Conservation (phyloP, 495 filamentous ascomycete species). For the Staphylotrichum tortipilum region DNA sequence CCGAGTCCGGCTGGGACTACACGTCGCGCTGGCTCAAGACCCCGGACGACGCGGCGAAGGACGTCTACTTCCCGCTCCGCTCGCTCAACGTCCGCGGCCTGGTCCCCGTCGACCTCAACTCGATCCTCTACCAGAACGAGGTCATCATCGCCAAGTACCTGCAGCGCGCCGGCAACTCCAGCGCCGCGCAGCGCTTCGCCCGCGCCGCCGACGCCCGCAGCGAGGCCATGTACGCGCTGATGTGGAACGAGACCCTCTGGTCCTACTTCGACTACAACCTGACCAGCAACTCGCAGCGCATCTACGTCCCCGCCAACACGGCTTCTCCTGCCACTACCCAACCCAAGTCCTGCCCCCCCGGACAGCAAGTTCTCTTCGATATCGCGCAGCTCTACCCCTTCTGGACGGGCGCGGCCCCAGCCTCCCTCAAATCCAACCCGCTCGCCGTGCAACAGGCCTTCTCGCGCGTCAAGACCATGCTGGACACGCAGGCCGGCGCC, state of each 20-base stretch:
- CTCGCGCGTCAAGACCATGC: constrained; percentile 26
- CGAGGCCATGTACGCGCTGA: constrained; percentile 36
- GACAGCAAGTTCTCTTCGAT: constrained; percentile 34
- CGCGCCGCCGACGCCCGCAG: constrained; percentile 29
- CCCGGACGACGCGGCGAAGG: constrained; percentile 35
- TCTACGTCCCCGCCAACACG: constrained; percentile 31
- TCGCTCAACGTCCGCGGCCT: constrained; percentile 35
- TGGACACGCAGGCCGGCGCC: constrained; percentile 32
- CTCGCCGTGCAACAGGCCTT: constrained; percentile 36
- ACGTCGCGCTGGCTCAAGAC: constrained; percentile 30
- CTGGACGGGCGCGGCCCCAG: constrained; percentile 44
- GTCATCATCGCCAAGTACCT: constrained; percentile 34
- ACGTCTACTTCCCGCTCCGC: constrained; percentile 44
- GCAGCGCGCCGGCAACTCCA: constrained; percentile 21
- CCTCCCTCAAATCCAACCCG: constrained; percentile 35
- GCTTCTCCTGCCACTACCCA: constrained; percentile 27
- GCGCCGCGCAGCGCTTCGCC: constrained; percentile 25
- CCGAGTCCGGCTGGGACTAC: constrained; percentile 45
- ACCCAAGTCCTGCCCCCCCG: constrained; percentile 27
- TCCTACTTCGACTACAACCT: constrained; percentile 47
- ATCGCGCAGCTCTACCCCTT: constrained; percentile 42
- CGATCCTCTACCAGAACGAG: constrained; percentile 43
- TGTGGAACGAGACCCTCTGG: constrained; percentile 40
- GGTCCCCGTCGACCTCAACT: constrained; percentile 42
- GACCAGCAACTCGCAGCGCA: constrained; percentile 31